A percentile compares a stretch with the other conserved stretches of the same genome.
Conservation (phyloP, 345 rosid species). For the Bretschneidera sinensis region DNA sequence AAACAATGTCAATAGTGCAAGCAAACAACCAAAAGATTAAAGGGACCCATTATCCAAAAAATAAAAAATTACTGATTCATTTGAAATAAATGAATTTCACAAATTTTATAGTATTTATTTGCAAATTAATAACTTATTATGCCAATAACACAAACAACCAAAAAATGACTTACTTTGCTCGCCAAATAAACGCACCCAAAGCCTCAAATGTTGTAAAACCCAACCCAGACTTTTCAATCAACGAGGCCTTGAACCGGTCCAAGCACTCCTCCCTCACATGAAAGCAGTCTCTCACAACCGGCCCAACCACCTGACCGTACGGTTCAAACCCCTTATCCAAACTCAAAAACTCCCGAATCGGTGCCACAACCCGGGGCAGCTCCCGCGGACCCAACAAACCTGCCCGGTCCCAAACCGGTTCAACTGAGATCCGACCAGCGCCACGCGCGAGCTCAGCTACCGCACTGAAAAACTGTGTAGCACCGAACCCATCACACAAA, state of each 20-base stretch:
- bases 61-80: too few species aligned
- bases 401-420: constrained; percentile 68
- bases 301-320: constrained; percentile 32
- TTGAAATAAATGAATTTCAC: too few species aligned
- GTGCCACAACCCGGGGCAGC: constrained; percentile 50
- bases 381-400: constrained; percentile 60
- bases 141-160: too few species aligned
- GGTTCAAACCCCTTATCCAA: constrained; percentile 42
- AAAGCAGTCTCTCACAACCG: constrained; percentile 46
- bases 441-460: constrained; percentile 77
- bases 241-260: constrained; percentile 45
- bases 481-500: constrained; percentile 76
- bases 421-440: constrained; percentile 28
- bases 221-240: constrained; percentile 50
- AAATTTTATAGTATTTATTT: too few species aligned
- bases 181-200: constrained; percentile 85
- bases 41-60: too few species aligned
- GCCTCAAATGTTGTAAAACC: constrained; percentile 83
- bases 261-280: constrained; percentile 60
- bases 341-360: constrained; percentile 44
- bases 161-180: constrained; percentile 80
- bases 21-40: too few species aligned
- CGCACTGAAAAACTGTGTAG: constrained; percentile 62
- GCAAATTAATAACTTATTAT: too few species aligned
- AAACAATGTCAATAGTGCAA: too few species aligned